A percentile compares a stretch with the other conserved stretches of the same genome.
Conservation (phyloP, 176 grass and related monocot genomes). For the Oryza glumipatula region DNA sequence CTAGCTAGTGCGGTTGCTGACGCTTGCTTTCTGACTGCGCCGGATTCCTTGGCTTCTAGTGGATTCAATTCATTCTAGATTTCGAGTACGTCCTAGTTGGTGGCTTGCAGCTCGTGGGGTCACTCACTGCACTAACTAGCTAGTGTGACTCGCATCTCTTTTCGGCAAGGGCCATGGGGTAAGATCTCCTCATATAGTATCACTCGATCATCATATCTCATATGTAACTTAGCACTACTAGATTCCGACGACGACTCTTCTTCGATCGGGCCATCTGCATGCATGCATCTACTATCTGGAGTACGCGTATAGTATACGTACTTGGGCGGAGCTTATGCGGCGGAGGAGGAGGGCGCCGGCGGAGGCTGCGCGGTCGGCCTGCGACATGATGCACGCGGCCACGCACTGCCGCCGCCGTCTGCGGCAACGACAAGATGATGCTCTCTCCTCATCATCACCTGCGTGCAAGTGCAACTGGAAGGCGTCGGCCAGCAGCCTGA, state of each 20-base stretch:
- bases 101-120: too few species aligned
- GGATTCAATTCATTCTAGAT: neutral
- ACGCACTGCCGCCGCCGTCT: conserved; percentile 39
- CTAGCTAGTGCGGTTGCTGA: too few species aligned
- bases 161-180: neutral
- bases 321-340: conserved; percentile 52
- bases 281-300: too few species aligned
- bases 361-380: conserved; percentile 40
- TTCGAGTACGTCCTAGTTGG: too few species aligned
- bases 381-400: conserved; percentile 49
- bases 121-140: too few species aligned
- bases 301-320: neutral
- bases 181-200: too few species aligned
- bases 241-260: neutral
- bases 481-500: conserved; percentile 60
- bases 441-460: too few species aligned
- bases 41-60: too few species aligned
- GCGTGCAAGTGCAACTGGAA: conserved; percentile 23
- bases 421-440: neutral
- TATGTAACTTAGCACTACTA: neutral
- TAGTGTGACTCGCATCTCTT: conserved; percentile 11
- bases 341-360: conserved; percentile 39
- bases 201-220: neutral
- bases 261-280: too few species aligned
- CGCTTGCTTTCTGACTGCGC: too few species aligned